Percentiles rank a stretch among this genome's conserved stretches.
These are phyloP conservation scores for Pistacia integerrima DNA, from an alignment of 345 rosid genomes.

Conservation along the genomic window DNA sequence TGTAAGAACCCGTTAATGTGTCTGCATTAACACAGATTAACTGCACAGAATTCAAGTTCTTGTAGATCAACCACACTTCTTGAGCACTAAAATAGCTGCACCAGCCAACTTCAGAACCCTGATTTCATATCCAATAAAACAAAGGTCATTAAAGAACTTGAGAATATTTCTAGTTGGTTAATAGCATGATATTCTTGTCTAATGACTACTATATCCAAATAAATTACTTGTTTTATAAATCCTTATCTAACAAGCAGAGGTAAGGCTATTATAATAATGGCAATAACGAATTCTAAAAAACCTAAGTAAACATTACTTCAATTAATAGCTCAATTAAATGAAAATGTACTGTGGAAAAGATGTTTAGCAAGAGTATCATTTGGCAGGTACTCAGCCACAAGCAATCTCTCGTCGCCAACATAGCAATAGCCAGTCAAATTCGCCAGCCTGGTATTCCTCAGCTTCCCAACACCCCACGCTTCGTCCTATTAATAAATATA, in stretches of 20 bases:
- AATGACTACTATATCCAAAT: not conserved
- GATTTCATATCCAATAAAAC: slow-evolving; percentile 7
- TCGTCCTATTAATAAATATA: slow-evolving; percentile 51
- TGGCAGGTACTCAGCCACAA: slow-evolving; percentile 88
- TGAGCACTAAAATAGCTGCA: slow-evolving; percentile 20
- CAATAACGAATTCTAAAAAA: not conserved
- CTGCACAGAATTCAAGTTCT: slow-evolving; percentile 15
- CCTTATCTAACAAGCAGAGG: not conserved
- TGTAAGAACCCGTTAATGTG: slow-evolving; percentile 55
- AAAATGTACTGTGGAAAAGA: slow-evolving; percentile 72
- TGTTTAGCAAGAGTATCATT: slow-evolving; percentile 86
- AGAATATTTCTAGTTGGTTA: not conserved
- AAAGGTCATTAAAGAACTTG: not conserved
- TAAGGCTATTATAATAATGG: not conserved
- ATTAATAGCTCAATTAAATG: not conserved
- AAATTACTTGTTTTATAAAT: not conserved
- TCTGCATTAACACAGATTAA: not conserved
- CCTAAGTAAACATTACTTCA: not conserved
- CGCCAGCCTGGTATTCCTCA: slow-evolving; percentile 72
- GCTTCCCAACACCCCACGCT: slow-evolving; percentile 75
- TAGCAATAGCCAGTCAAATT: slow-evolving; percentile 95
- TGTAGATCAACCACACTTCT: slow-evolving; percentile 20
- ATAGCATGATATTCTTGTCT: not conserved
- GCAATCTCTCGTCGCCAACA: slow-evolving; percentile 91
- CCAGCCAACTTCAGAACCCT: slow-evolving; percentile 26